Evolutionary conservation across 441 rosid genomes (phyloP).

Genomic region (Eruca vesicaria): DNA sequence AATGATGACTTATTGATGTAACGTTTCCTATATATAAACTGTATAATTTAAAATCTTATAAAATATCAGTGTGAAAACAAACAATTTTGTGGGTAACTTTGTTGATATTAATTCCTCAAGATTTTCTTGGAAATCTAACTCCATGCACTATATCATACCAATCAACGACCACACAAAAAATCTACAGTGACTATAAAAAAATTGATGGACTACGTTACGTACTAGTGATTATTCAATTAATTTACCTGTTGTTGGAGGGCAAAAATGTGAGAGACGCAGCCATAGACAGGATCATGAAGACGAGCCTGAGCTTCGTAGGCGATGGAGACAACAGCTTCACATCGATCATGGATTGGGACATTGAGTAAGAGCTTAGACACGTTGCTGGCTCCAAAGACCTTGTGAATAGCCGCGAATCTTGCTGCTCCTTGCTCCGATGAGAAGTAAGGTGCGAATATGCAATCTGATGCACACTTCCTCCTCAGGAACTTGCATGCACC

Average conservation of each 20-base stretch:
- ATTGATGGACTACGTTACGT: conserved; percentile 10
- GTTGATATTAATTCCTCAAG: background rate
- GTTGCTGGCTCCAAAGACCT: conserved; percentile 93
- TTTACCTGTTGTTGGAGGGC: conserved; percentile 87
- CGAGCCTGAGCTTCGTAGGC: conserved; percentile 97
- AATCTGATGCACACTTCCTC: conserved; percentile 83
- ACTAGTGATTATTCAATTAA: background rate
- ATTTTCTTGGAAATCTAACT: too few species aligned
- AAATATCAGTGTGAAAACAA: background rate
- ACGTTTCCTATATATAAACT: background rate
- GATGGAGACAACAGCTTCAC: conserved; percentile 88
- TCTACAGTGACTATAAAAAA: background rate
- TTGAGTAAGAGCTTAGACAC: conserved; percentile 77
- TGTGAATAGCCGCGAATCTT: conserved; percentile 87
- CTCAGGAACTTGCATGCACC: conserved; percentile 96
- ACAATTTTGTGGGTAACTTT: background rate
- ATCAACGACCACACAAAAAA: background rate
- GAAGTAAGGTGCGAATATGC: conserved; percentile 90
- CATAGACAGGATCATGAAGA: conserved; percentile 89
- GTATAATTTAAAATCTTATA: too few species aligned
- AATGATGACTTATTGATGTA: background rate
- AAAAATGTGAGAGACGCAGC: conserved; percentile 87
- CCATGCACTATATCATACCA: background rate
- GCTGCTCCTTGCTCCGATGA: conserved; percentile 89
- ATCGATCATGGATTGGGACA: conserved; percentile 79